These are phyloP conservation scores for Syzygium aromaticum DNA, from an alignment of 345 rosid species.

Conservation along the genomic window DNA sequence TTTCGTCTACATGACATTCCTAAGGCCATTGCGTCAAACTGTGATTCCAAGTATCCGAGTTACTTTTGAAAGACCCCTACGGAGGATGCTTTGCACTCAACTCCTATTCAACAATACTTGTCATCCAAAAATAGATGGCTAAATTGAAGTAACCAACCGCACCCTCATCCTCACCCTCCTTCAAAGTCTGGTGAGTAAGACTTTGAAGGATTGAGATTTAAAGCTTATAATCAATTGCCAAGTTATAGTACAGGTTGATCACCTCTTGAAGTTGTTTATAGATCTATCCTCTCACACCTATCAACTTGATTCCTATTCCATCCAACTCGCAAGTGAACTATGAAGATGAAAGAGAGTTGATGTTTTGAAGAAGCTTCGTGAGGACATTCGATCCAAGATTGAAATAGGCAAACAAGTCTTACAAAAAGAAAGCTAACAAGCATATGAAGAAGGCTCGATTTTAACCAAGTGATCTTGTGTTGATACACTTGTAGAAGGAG, in stretches of 20 bases:
- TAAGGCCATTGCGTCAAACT: background rate
- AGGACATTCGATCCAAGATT: background rate
- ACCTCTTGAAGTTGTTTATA: background rate
- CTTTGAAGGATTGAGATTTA: background rate
- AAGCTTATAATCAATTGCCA: background rate
- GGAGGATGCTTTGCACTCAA: background rate
- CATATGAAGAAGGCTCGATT: background rate
- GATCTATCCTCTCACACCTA: background rate
- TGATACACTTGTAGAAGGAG: background rate
- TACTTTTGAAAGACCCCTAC: background rate
- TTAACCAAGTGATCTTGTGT: background rate
- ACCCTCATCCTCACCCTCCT: background rate
- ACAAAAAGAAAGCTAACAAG: background rate
- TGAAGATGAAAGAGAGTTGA: background rate
- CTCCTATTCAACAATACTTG: background rate
- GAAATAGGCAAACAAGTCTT: background rate
- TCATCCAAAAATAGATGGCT: background rate
- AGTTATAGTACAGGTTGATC: background rate
- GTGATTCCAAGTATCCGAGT: background rate
- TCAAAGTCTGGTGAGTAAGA: background rate
- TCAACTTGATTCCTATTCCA: background rate
- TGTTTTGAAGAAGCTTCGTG: background rate
- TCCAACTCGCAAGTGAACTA: background rate
- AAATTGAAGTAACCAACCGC: background rate
- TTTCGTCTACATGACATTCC: background rate